Base-by-base conservation (phyloP, 2,329 filamentous ascomycete species). In the Botryotinia globosa region DNA sequence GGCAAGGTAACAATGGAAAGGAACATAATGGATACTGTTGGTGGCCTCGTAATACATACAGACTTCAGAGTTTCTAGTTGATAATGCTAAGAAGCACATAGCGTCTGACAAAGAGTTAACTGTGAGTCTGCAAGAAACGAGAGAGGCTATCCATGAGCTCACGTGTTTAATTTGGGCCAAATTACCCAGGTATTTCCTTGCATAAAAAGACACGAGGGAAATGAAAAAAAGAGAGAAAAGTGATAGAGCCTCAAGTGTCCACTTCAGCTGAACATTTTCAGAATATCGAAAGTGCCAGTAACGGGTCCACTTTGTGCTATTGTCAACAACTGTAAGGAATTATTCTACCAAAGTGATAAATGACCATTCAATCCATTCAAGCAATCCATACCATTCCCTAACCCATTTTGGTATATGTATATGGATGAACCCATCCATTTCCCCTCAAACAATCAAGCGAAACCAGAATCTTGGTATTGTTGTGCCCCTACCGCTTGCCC, bases 381-480 rank as follows among this genome's bases (percentile, higher is more conserved):
- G 51, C 45, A 45, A 39, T 32, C 37, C 65, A 68, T 68, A 68
- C n/a, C 65, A 56, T 42, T 39, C 48, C 65, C 48, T 51, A 42
- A 42, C 48, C 65, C 65, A 48, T 56, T 68, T 68, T 68, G 65
- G 65, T 68, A 68, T 68, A 68, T 56, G 48, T 68, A 68, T 56
- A 29, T 29, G n/a, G 65, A 68, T 42, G 51, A 68, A 42, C 48
- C 65, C 39, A 68, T 58, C 65, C 65, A 56, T 42, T 39, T 56
- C 65, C 48, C 37, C 65, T 56, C 48, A 44, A 68, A 42, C 48
- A 68, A 68, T 68, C 48, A 68, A 68, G 56, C 37, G 34, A 68
- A 56, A 56, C 65, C 65, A 56, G 37, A 68, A 56, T 68, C 65
- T 56, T 68, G 65, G 48, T 68, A 68, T 68, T 68, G 65, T 68